Conservation (phyloP, 2,329 filamentous ascomycete species). For the Talaromyces rugulosus region DNA sequence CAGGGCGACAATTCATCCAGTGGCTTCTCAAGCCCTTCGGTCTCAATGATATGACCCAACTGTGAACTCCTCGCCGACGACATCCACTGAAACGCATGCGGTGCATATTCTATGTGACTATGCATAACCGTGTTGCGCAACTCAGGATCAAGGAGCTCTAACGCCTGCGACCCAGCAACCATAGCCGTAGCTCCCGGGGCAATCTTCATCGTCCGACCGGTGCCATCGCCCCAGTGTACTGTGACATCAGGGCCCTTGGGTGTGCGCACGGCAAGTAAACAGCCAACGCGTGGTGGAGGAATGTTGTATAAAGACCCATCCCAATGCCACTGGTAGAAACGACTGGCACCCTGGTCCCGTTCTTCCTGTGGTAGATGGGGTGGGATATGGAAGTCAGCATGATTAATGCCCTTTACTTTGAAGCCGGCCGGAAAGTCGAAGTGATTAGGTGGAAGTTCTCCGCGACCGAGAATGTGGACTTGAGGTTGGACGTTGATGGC, state of each 20-base stretch:
- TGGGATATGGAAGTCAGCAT: conserved; percentile 35
- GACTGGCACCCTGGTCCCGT: conserved; percentile 27
- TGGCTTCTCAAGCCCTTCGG: conserved; percentile 23
- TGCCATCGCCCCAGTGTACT: conserved; percentile 33
- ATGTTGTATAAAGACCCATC: conserved; percentile 33
- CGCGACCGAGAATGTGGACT: conserved; percentile 36
- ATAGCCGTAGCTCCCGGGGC: conserved; percentile 32
- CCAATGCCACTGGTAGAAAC: conserved; percentile 38
- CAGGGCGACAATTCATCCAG: conserved; percentile 28
- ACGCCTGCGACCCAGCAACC: conserved; percentile 23
- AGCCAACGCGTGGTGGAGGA: conserved; percentile 33
- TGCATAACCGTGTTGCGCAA: conserved; percentile 23
- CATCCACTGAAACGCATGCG: conserved; percentile 37
- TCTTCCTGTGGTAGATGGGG: conserved; percentile 33
- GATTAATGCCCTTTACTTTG: conserved; percentile 36
- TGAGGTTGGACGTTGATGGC: conserved; percentile 35
- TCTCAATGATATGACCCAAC: conserved; percentile 30
- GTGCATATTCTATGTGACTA: conserved; percentile 33
- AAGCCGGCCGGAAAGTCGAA: conserved; percentile 36
- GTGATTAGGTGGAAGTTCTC: conserved; percentile 29
- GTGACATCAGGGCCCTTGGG: conserved; percentile 29
- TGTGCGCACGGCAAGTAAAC: conserved; percentile 31
- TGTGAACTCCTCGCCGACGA: conserved; percentile 29
- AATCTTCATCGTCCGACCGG: conserved; percentile 29
- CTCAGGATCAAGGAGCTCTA: conserved; percentile 25